Conservation (phyloP, 164 flowering plant genomes). For the Cinnamomum micranthum region DNA sequence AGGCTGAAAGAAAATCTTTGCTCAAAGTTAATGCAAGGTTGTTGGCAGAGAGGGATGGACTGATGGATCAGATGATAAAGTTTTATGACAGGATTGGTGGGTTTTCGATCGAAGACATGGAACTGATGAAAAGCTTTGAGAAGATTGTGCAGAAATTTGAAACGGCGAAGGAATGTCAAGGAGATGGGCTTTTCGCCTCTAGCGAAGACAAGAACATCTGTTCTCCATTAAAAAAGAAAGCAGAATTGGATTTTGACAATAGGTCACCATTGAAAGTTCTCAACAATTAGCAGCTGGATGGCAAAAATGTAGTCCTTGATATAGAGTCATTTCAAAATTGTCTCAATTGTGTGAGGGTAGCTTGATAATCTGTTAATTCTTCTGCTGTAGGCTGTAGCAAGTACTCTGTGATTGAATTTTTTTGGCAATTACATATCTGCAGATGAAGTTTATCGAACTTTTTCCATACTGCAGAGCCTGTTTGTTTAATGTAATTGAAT, state of each 20-base stretch:
- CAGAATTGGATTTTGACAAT: constrained; percentile 9
- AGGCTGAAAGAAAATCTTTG: constrained; percentile 16
- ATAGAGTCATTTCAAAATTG: not conserved
- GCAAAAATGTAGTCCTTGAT: not conserved
- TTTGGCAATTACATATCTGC: not conserved
- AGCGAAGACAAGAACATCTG: constrained; percentile 6
- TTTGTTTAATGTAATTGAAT: too few relatives aligned
- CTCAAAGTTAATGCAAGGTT: constrained; percentile 22
- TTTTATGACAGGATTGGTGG: constrained; percentile 17
- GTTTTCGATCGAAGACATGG: constrained; percentile 22
- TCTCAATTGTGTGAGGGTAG: not conserved
- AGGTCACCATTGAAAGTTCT: constrained; percentile 35
- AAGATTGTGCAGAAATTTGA: constrained; percentile 17
- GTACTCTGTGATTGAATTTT: not conserved
- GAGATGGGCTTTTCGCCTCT: constrained; percentile 8
- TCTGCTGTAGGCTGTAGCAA: not conserved
- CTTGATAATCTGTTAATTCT: not conserved
- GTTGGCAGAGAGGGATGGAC: constrained; percentile 23
- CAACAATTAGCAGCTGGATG: constrained; percentile 1
- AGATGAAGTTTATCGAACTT: not conserved
- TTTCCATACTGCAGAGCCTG: not conserved
- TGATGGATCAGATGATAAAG: constrained; percentile 12
- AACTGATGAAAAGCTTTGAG: constrained; percentile 26
- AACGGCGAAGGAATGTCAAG: constrained; percentile 5
- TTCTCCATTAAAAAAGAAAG: constrained; percentile 14